Evolutionary conservation across 768 basidiomycete genomes (phyloP).

Genomic region (Trametopsis cervina): DNA sequence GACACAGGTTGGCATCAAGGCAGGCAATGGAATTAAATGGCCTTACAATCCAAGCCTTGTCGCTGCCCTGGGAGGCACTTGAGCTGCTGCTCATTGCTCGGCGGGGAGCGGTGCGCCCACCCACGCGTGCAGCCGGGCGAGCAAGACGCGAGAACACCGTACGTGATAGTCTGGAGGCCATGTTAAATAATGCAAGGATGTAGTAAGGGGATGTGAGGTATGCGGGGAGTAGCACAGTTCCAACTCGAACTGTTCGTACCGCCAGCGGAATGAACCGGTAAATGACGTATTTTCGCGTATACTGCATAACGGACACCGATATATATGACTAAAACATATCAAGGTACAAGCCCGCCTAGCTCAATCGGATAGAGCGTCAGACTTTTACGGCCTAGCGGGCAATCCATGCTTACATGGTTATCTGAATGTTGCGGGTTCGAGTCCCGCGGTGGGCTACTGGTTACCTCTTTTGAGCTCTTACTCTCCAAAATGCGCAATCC

Average conservation of each 20-base stretch:
- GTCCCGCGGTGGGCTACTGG: conserved; percentile 70
- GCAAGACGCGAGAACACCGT: conserved; percentile 13
- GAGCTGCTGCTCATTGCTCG: conserved; percentile 17
- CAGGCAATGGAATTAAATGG: neutral
- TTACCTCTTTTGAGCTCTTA: conserved; percentile 5
- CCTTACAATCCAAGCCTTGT: conserved; percentile 20
- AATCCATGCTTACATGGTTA: conserved; percentile 19
- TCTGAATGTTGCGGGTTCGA: conserved; percentile 86
- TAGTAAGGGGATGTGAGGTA: too few relatives aligned
- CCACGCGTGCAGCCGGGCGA: conserved; percentile 13
- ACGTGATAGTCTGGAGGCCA: conserved; percentile 20
- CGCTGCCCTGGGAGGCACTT: conserved; percentile 14
- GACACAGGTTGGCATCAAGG: neutral
- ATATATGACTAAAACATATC: neutral
- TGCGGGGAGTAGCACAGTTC: too few relatives aligned
- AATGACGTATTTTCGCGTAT: conserved; percentile 6
- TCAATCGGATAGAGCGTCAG: conserved; percentile 66
- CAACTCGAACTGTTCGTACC: too few relatives aligned
- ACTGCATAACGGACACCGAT: neutral
- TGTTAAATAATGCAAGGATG: too few relatives aligned
- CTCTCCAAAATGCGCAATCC: too few relatives aligned
- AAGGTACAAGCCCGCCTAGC: conserved; percentile 43
- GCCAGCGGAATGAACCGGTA: conserved; percentile 10
- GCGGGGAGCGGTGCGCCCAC: conserved; percentile 10
- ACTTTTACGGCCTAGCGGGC: conserved; percentile 24